Conservation (phyloP, 2,329 filamentous ascomycete species). For the Aspergillus transmontanensis region DNA sequence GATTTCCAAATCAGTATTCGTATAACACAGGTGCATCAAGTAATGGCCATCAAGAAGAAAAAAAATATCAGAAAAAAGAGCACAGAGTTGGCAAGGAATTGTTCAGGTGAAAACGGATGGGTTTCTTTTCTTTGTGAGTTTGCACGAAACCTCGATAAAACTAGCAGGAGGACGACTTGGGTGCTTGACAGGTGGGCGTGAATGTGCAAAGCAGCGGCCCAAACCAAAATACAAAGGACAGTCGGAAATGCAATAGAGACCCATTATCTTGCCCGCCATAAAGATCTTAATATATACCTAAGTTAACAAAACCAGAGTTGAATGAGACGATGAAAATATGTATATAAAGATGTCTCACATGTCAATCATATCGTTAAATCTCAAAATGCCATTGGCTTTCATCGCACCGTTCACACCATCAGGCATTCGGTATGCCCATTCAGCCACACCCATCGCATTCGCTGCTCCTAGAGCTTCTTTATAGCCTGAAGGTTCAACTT, state of each 20-base stretch:
- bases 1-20: constrained; percentile 14
- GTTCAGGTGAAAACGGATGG: not conserved
- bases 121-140: not conserved
- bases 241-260: not conserved
- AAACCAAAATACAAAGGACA: not conserved
- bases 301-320: not conserved
- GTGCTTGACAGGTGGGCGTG: not conserved
- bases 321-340: constrained; percentile 5
- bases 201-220: not conserved
- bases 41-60: constrained; percentile 4
- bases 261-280: not conserved
- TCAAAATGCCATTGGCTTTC: constrained; percentile 80
- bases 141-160: not conserved
- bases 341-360: constrained; percentile 46
- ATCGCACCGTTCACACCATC: constrained; percentile 86
- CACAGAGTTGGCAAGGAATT: not conserved
- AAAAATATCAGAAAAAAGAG: constrained; percentile 3
- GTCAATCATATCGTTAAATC: constrained; percentile 92
- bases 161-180: not conserved
- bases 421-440: constrained; percentile 59
- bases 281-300: constrained; percentile 6
- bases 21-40: constrained; percentile 3
- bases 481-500: constrained; percentile 38
- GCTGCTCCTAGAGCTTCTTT: constrained; percentile 24
- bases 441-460: constrained; percentile 35